Conservation (phyloP, 495 filamentous ascomycete genomes). For the Annulohypoxylon moriforme region DNA sequence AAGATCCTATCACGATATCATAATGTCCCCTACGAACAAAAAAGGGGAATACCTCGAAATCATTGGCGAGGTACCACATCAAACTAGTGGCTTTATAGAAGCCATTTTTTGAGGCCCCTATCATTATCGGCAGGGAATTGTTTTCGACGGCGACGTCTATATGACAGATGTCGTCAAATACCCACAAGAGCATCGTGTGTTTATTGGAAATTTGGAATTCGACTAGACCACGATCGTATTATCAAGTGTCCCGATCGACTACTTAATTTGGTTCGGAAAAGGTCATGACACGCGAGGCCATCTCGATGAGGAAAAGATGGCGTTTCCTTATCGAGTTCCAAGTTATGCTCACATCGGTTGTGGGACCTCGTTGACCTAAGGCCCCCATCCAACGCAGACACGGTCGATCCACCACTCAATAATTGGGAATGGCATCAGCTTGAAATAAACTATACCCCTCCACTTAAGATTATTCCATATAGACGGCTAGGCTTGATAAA, state of each 20-base stretch:
- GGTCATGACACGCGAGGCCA: background rate
- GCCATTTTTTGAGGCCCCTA: background rate
- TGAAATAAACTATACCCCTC: slow-evolving; percentile 1
- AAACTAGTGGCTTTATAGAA: background rate
- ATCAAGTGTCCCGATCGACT: background rate
- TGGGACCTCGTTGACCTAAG: background rate
- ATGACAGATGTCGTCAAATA: background rate
- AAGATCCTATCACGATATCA: background rate
- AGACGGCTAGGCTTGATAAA: background rate
- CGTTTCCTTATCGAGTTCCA: background rate
- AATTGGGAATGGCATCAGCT: background rate
- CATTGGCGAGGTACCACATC: background rate
- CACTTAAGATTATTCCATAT: background rate
- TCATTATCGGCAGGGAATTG: background rate
- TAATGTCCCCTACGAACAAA: background rate
- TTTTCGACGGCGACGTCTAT: background rate
- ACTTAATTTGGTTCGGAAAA: background rate
- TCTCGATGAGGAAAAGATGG: background rate
- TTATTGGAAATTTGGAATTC: background rate
- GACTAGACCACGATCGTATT: background rate
- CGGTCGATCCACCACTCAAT: background rate
- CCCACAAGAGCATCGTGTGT: background rate
- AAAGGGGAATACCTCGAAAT: background rate
- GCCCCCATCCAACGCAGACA: background rate
- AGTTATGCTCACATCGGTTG: background rate